Conservation (phyloP, 768 basidiomycete genomes). For the Paxillus rubicundulus region DNA sequence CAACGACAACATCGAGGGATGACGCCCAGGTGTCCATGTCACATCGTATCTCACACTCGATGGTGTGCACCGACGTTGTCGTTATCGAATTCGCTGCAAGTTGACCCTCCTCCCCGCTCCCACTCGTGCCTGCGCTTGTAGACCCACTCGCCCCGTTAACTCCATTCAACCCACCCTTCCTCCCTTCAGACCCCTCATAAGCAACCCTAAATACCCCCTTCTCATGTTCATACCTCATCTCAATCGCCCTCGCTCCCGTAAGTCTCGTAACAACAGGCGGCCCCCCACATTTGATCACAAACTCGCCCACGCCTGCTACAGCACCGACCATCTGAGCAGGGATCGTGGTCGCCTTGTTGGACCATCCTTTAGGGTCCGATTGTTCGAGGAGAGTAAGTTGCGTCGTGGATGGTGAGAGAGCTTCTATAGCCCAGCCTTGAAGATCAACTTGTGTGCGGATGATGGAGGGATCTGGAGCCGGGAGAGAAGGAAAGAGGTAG, state of each 20-base stretch:
- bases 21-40: constrained; percentile 87
- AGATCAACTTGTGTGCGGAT: constrained; percentile 96
- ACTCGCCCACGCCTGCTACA: constrained; percentile 91
- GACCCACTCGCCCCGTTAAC: constrained; percentile 16
- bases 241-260: constrained; percentile 69
- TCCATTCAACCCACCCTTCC: constrained; percentile 35
- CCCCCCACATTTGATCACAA: constrained; percentile 91
- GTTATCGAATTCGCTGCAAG: neutral
- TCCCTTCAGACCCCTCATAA: constrained; percentile 66
- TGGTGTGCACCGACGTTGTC: constrained; percentile 41
- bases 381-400: constrained; percentile 92
- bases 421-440: constrained; percentile 98
- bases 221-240: constrained; percentile 85
- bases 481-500: constrained; percentile 77
- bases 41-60: constrained; percentile 90
- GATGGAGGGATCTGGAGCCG: constrained; percentile 63
- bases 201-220: constrained; percentile 77
- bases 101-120: constrained; percentile 20
- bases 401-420: constrained; percentile 91
- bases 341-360: constrained; percentile 83
- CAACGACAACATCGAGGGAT: constrained; percentile 84
- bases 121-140: constrained; percentile 15
- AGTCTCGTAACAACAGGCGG: constrained; percentile 90
- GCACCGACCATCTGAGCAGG: constrained; percentile 91
- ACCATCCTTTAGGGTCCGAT: constrained; percentile 96